Conservation (phyloP, 139 green algal species). For the Yamagishiella unicocca region DNA sequence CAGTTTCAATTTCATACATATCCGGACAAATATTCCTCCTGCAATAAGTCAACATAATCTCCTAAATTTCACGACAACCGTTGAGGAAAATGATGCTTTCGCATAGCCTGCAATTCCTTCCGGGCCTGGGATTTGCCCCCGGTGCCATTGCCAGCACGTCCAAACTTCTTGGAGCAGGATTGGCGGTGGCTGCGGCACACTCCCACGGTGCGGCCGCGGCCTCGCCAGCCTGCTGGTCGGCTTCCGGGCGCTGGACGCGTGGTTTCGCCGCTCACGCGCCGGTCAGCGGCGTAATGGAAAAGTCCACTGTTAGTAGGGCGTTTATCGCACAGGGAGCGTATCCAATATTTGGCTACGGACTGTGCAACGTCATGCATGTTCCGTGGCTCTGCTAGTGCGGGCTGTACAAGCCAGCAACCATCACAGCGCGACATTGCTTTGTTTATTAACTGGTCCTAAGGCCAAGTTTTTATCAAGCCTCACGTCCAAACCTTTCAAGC, state of each 20-base stretch:
- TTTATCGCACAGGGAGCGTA: background rate
- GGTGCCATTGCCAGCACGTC: background rate
- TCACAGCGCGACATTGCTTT: background rate
- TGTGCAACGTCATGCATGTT: background rate
- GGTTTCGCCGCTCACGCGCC: background rate
- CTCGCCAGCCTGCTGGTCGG: background rate
- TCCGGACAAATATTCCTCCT: too few relatives aligned
- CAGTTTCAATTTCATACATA: too few relatives aligned
- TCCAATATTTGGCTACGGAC: background rate
- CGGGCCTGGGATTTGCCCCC: background rate
- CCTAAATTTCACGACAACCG: too few relatives aligned
- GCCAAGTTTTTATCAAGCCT: background rate
- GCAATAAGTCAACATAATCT: too few relatives aligned
- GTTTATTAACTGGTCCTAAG: background rate
- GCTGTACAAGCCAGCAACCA: too few relatives aligned
- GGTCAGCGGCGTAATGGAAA: background rate
- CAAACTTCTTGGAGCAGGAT: background rate
- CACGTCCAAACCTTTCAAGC: too few relatives aligned
- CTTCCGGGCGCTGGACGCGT: background rate
- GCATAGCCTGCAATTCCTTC: too few relatives aligned
- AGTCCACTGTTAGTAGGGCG: background rate
- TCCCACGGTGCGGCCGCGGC: background rate
- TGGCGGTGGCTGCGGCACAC: background rate
- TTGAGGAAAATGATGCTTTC: too few relatives aligned
- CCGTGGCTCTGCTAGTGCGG: too few relatives aligned